phyloP scores from a whole-genome alignment of 495 filamentous ascomycete species.

The Xylaria longipes region DNA sequence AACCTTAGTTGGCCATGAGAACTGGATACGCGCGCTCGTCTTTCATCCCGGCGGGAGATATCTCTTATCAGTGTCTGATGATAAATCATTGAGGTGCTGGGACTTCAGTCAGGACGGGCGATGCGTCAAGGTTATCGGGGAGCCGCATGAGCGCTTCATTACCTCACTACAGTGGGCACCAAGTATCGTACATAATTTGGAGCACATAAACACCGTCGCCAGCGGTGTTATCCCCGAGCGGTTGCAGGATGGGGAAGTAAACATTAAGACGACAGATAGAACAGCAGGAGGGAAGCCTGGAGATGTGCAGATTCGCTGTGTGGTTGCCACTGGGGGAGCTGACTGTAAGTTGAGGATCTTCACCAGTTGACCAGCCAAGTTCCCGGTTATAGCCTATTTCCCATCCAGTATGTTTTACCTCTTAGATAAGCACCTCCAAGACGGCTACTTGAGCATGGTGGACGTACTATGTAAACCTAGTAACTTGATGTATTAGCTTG shows the following conservation, averaged over 20 bases:
- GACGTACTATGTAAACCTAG: too few species aligned
- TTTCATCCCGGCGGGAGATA: conserved; percentile 86
- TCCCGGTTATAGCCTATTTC: background rate
- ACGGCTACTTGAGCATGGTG: too few species aligned
- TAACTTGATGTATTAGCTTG: too few species aligned
- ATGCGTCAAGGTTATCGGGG: conserved; percentile 73
- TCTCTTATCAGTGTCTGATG: conserved; percentile 72
- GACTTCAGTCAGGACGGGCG: conserved; percentile 79
- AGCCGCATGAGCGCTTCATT: conserved; percentile 77
- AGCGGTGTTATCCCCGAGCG: background rate
- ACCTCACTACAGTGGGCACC: conserved; percentile 81
- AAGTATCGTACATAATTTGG: conserved; percentile 52
- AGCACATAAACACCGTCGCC: background rate
- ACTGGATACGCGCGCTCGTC: conserved; percentile 76
- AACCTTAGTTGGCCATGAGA: conserved; percentile 79
- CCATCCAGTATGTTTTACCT: too few species aligned
- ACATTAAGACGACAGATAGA: conserved; percentile 33
- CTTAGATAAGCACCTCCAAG: too few species aligned
- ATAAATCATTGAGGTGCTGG: conserved; percentile 84
- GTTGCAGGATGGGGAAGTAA: conserved; percentile 50
- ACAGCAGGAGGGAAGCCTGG: conserved; percentile 34
- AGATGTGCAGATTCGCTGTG: conserved; percentile 46
- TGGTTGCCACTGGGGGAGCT: conserved; percentile 54
- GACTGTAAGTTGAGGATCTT: conserved; percentile 54
- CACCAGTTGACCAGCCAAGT: conserved; percentile 28